A percentile compares a stretch with the other conserved stretches of the same genome.
Conservation (phyloP, 768 basidiomycete genomes). For the Amanita rimosa region DNA sequence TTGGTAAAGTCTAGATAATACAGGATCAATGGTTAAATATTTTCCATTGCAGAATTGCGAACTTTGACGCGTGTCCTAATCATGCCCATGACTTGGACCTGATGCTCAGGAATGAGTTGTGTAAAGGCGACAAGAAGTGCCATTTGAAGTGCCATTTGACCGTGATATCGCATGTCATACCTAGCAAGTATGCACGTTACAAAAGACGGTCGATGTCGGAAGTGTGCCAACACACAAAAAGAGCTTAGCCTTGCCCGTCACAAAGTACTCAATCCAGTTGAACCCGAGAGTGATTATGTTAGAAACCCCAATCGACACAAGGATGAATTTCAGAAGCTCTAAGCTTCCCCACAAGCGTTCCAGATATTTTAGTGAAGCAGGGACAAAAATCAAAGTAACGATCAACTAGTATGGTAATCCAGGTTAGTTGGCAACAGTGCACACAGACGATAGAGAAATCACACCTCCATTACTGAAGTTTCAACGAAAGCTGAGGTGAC, state of each 20-base stretch:
- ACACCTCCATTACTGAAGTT: slow-evolving; percentile 71
- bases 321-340: slow-evolving; percentile 80
- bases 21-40: slow-evolving; percentile 1
- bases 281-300: slow-evolving; percentile 86
- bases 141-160: slow-evolving; percentile 85
- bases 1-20: slow-evolving; percentile 69
- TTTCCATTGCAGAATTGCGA: slow-evolving; percentile 8
- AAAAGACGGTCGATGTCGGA: slow-evolving; percentile 2
- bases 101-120: slow-evolving; percentile 96
- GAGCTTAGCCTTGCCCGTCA: slow-evolving; percentile 55
- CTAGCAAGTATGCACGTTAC: slow-evolving; percentile 27
- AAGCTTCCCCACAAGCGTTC: slow-evolving; percentile 90
- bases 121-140: slow-evolving; percentile 93
- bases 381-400: slow-evolving; percentile 64
- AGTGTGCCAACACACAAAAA: slow-evolving; percentile 53
- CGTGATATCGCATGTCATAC: slow-evolving; percentile 83
- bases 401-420: slow-evolving; percentile 44
- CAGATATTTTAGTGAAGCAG: slow-evolving; percentile 78
- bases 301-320: slow-evolving; percentile 63
- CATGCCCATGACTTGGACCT: slow-evolving; percentile 84
- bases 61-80: slow-evolving; percentile 88
- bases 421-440: background rate
- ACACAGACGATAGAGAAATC: slow-evolving; percentile 15
- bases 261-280: slow-evolving; percentile 79
- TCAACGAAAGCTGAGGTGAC: slow-evolving; percentile 86